Percentiles rank a stretch among this genome's conserved stretches.
Evolutionary conservation across 2,329 filamentous ascomycete genomes (phyloP).

Genomic region (Cladosporium austrohemisphaericum): DNA sequence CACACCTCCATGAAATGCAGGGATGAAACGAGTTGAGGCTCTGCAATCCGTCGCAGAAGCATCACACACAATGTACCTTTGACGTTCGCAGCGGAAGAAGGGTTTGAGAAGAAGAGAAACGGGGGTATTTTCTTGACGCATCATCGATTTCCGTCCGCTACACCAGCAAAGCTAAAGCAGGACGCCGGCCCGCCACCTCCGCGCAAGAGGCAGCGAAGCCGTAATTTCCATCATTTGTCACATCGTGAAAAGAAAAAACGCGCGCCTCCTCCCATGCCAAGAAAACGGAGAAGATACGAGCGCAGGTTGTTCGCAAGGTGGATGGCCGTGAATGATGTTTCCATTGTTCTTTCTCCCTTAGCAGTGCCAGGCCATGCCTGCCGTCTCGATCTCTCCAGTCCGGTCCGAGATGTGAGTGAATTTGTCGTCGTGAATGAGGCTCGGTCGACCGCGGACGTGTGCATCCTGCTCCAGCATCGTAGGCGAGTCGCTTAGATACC

Average conservation of each 20-base stretch:
- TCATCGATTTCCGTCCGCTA: slow-evolving; percentile 14
- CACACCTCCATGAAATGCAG: no score
- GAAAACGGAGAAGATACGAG: slow-evolving; percentile 1
- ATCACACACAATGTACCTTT: no score
- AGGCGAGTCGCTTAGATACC: slow-evolving; percentile 75
- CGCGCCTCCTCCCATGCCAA: slow-evolving; percentile 9
- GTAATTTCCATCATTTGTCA: not conserved
- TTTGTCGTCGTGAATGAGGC: not conserved
- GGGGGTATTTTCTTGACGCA: slow-evolving; percentile 13
- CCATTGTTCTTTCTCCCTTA: slow-evolving; percentile 7
- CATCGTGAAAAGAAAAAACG: slow-evolving; percentile 14
- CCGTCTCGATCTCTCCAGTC: slow-evolving; percentile 13
- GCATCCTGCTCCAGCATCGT: slow-evolving; percentile 14
- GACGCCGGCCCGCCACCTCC: not conserved
- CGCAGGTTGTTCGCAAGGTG: slow-evolving; percentile 13
- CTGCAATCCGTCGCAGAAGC: no score
- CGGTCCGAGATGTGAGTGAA: slow-evolving; percentile 11
- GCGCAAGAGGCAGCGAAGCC: slow-evolving; percentile 2
- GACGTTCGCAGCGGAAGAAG: no score
- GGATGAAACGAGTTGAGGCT: no score
- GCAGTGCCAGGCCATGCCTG: slow-evolving; percentile 10
- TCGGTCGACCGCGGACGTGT: slow-evolving; percentile 15
- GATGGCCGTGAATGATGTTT: slow-evolving; percentile 7
- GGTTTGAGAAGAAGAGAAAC: not conserved
- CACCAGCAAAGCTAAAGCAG: slow-evolving; percentile 14